Conservation (phyloP, 2,329 filamentous ascomycete genomes). For the Fusarium sambucinum region DNA sequence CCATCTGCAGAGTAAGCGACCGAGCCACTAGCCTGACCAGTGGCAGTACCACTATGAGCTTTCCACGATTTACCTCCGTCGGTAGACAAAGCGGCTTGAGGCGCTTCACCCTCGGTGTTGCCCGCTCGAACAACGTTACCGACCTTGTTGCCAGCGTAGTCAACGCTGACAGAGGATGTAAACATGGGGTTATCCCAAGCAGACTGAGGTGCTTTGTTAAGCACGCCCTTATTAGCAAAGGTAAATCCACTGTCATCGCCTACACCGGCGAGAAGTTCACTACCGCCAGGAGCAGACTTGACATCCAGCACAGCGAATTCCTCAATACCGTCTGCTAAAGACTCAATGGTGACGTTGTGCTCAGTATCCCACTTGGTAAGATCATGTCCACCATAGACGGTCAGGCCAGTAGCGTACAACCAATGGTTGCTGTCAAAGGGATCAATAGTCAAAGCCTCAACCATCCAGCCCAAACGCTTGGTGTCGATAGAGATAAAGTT, state of each 20-base stretch:
- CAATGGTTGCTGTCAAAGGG: slow-evolving; percentile 70
- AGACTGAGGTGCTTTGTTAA: slow-evolving; percentile 58
- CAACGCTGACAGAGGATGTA: slow-evolving; percentile 59
- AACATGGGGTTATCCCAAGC: slow-evolving; percentile 63
- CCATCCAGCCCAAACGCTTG: slow-evolving; percentile 71
- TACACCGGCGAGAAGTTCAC: slow-evolving; percentile 64
- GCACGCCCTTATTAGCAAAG: slow-evolving; percentile 53
- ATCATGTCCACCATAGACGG: slow-evolving; percentile 65
- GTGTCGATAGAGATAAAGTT: slow-evolving; percentile 61
- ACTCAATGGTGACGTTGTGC: slow-evolving; percentile 62
- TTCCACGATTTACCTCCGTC: slow-evolving; percentile 66
- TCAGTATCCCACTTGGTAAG: slow-evolving; percentile 66
- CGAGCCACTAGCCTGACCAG: slow-evolving; percentile 57
- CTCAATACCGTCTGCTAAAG: slow-evolving; percentile 67
- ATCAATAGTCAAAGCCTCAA: slow-evolving; percentile 68
- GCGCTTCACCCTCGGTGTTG: slow-evolving; percentile 54
- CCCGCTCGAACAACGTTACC: slow-evolving; percentile 64
- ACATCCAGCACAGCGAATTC: slow-evolving; percentile 64
- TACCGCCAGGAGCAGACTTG: slow-evolving; percentile 62
- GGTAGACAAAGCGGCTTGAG: slow-evolving; percentile 61
- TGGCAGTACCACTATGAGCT: slow-evolving; percentile 60
- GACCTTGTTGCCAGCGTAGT: slow-evolving; percentile 61
- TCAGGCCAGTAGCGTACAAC: slow-evolving; percentile 71
- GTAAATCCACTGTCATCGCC: slow-evolving; percentile 67
- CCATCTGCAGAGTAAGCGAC: slow-evolving; percentile 65